These are phyloP conservation scores for Pythium phragmiticola DNA, from an alignment of 352 stramenopile genomes.

Conservation along the genomic window DNA sequence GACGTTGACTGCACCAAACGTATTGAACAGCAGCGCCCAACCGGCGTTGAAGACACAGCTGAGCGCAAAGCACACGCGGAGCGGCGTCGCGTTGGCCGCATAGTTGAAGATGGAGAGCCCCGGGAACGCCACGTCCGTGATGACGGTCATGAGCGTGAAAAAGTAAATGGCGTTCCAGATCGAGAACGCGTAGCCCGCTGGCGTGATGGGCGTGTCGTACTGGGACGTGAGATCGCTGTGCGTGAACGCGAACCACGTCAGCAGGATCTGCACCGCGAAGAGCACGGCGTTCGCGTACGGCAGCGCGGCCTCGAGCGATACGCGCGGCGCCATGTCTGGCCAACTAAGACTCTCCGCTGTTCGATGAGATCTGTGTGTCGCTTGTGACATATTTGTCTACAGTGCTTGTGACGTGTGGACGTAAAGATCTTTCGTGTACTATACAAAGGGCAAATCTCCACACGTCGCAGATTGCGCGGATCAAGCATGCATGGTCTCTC, in stretches of 20 bases:
- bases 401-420: neutral
- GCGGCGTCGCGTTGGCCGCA: constrained; percentile 38
- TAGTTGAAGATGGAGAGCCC: constrained; percentile 47
- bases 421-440: neutral
- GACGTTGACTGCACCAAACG: constrained; percentile 31
- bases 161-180: constrained; percentile 75
- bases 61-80: constrained; percentile 55
- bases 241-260: constrained; percentile 33
- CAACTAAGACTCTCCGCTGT: too few species aligned
- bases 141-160: constrained; percentile 43
- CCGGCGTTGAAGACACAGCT: constrained; percentile 48
- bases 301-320: constrained; percentile 5
- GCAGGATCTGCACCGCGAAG: constrained; percentile 13
- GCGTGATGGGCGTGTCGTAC: constrained; percentile 55
- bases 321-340: neutral
- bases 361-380: neutral
- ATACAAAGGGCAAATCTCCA: neutral
- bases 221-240: constrained; percentile 29
- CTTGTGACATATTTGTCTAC: constrained; percentile 1
- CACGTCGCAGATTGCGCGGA: neutral
- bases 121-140: constrained; percentile 55
- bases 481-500: too few species aligned
- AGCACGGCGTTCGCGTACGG: constrained; percentile 18
- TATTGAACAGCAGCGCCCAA: constrained; percentile 57
- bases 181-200: constrained; percentile 49